Base-by-base conservation (phyloP, 352 stramenopile species). In the Globisporangium okanoganense region DNA sequence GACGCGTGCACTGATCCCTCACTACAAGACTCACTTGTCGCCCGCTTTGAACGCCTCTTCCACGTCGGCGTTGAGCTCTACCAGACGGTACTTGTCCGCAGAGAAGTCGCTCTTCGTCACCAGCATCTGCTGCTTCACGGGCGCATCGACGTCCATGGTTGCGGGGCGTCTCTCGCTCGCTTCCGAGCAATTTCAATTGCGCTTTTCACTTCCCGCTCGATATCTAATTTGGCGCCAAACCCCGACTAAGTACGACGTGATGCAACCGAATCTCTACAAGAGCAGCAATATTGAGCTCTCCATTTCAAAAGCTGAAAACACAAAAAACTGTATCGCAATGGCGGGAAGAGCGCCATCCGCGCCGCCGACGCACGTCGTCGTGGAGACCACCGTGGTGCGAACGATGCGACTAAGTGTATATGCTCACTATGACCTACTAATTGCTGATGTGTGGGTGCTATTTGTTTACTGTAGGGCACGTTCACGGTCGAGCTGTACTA, bases 401-500 rank as follows among this genome's bases (percentile, higher is more conserved):
- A 7, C 6, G 5, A 8, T 14, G 1, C 41, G 6, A 13, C 2
- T 22, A n/a, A 9, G 10, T 64, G 3, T 2, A 62, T 61, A 9
- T 50, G 5, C 20, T 8, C 1, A 43, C 4, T 14, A 29, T 14
- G n/a, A 0, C 4, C 44, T 20, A 14, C 22, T 43, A 18, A 3
- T 53, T 40, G 29, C 35, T 36, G 12, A 38, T 44, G 53, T 35
- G 29, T 24, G 27, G 18, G 35, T 47, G 24, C 18, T 36, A 1
- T 6, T 55, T 13, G 53, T 29, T 25, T 8, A 25, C 40, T 20
- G 5, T 31, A 95, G 86, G 92, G 92, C 25, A 76, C 79, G 16
- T 97, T 98, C 63, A 96, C 86, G 10, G 74, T 98, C 61, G 94
- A 98, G 71, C 69, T 98, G 29, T 98, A 98, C 81, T 89, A 79